phyloP scores from a whole-genome alignment of 164 flowering plant species.

The Umbellularia californica region DNA sequence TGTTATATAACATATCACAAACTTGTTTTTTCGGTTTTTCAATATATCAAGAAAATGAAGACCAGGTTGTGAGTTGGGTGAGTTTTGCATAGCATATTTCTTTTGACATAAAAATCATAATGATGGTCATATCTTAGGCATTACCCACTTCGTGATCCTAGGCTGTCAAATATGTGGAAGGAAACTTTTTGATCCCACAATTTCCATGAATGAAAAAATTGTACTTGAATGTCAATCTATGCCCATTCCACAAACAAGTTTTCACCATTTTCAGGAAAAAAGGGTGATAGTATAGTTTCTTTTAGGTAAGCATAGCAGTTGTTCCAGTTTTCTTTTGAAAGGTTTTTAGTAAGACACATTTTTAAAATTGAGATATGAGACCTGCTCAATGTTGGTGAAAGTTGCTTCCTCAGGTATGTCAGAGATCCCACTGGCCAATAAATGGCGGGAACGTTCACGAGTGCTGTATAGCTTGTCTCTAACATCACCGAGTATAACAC shows the following conservation, averaged over 20 bases:
- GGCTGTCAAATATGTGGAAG: background rate
- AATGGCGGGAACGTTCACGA: constrained; percentile 86
- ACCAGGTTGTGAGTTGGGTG: background rate
- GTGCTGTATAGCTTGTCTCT: constrained; percentile 88
- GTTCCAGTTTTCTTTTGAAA: background rate
- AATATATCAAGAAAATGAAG: background rate
- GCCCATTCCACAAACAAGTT: background rate
- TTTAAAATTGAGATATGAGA: constrained; percentile 14
- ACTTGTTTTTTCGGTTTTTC: background rate
- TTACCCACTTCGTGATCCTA: background rate
- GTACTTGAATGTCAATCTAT: background rate
- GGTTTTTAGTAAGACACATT: background rate
- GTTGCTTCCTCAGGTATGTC: constrained; percentile 87
- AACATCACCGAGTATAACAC: constrained; percentile 92
- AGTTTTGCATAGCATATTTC: background rate
- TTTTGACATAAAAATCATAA: background rate
- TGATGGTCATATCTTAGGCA: background rate
- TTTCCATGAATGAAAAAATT: background rate
- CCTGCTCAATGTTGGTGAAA: constrained; percentile 86
- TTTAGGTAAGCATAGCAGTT: background rate
- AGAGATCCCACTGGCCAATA: constrained; percentile 59
- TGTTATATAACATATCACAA: background rate
- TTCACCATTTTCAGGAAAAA: background rate
- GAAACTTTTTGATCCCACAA: background rate
- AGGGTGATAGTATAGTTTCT: background rate